Evolutionary conservation across 805 yeast genomes (phyloP).

Genomic region (Wickerhamomyces canadensis): DNA sequence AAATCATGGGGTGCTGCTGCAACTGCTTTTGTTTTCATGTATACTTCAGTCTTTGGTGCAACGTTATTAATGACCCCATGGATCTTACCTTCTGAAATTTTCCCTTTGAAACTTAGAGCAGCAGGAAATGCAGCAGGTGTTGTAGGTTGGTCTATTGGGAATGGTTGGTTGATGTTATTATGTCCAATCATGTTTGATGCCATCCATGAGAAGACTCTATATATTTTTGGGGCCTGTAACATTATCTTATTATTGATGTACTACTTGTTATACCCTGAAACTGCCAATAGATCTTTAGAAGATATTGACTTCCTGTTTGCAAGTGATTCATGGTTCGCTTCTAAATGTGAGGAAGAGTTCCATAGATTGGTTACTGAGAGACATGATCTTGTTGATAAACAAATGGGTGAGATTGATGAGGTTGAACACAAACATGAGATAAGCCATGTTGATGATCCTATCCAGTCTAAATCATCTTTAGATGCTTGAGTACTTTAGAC

Average conservation of each 20-base stretch:
- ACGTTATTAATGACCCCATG: constrained; percentile 2
- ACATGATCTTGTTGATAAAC: no score
- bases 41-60: constrained; percentile 2
- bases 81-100: constrained; percentile 2
- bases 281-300: constrained; percentile 1
- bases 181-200: constrained; percentile 4
- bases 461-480: no score
- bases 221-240: constrained; percentile 3
- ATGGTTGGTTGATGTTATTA: constrained; percentile 3
- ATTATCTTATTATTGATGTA: neutral
- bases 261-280: constrained; percentile 2
- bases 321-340: no score
- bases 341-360: no score
- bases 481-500: no score
- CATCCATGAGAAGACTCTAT: constrained; percentile 1
- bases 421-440: no score
- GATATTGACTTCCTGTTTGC: constrained; percentile 4
- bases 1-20: constrained; percentile 3
- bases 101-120: constrained; percentile 3
- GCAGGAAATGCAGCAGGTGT: constrained; percentile 4
- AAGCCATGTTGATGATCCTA: no score
- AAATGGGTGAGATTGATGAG: no score
- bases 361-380: no score
- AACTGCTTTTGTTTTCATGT: constrained; percentile 1
- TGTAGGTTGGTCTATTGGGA: constrained; percentile 3